A percentile compares a stretch with the other conserved stretches of the same genome.
Evolutionary conservation across 306 rosid species (phyloP).

Genomic region (Lotus japonicus): DNA sequence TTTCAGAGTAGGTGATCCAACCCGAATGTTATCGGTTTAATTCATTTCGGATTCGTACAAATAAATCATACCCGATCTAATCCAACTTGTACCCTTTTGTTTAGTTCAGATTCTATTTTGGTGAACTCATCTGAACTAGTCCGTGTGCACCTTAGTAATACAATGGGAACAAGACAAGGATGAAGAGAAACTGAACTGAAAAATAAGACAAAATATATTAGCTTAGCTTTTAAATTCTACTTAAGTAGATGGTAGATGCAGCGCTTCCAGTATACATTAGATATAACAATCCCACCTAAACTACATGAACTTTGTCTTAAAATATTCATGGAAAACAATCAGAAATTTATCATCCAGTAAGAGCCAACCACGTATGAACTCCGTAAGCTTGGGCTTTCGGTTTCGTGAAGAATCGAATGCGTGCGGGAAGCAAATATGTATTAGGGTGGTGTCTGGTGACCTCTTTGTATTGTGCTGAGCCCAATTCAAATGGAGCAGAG

Average conservation of each 20-base stretch:
- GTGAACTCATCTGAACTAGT: too few species aligned
- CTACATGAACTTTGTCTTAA: background rate
- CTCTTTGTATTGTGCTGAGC: background rate
- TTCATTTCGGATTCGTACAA: too few species aligned
- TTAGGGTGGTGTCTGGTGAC: slow-evolving; percentile 28
- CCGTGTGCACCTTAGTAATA: too few species aligned
- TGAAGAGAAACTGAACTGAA: too few species aligned
- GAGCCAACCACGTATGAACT: slow-evolving; percentile 14
- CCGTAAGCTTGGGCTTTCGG: background rate
- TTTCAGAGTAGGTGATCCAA: too few species aligned
- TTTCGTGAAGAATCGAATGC: slow-evolving; percentile 47
- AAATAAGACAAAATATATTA: background rate
- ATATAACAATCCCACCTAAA: slow-evolving; percentile 63
- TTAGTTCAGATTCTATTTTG: too few species aligned
- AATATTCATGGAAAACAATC: background rate
- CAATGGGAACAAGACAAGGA: too few species aligned
- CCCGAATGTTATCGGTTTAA: too few species aligned
- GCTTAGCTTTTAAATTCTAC: background rate
- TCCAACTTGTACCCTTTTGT: too few species aligned
- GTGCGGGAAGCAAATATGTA: slow-evolving; percentile 29
- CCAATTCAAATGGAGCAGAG: too few species aligned
- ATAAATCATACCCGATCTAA: too few species aligned
- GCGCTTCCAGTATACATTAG: slow-evolving; percentile 38
- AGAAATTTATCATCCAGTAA: background rate
- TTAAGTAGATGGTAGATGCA: slow-evolving; percentile 38